Conservation (phyloP, 208 protist genomes). For the Trypanosoma scelopori region DNA sequence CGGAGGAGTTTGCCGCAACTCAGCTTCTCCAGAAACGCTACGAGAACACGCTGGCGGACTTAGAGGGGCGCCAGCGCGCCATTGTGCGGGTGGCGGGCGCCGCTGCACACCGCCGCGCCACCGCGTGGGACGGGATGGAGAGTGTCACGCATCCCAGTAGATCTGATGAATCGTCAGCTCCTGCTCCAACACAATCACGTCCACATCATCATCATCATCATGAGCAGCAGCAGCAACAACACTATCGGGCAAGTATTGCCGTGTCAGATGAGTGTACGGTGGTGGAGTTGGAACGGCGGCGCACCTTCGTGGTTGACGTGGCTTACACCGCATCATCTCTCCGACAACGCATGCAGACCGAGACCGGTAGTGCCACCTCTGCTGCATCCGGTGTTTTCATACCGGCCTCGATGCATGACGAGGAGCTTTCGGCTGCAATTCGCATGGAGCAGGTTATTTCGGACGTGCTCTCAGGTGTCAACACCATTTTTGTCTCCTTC, state of each 20-base stretch:
- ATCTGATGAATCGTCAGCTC: too few relatives aligned
- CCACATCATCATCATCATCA: too few relatives aligned
- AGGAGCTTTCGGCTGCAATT: conserved; percentile 14
- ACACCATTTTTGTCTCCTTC: conserved; percentile 28
- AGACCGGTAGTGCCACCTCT: background rate
- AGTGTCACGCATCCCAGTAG: background rate
- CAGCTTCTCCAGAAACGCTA: conserved; percentile 33
- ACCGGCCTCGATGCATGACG: background rate
- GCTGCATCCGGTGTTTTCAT: background rate
- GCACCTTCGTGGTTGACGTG: conserved; percentile 28
- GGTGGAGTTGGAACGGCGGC: conserved; percentile 19
- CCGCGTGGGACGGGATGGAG: background rate
- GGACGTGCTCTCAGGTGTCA: conserved; percentile 26
- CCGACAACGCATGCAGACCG: background rate
- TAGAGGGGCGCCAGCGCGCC: conserved; percentile 31
- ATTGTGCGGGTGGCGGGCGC: conserved; percentile 16
- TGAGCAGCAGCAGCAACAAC: too few relatives aligned
- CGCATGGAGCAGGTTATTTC: conserved; percentile 12
- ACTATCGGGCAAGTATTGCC: background rate
- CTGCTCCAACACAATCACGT: too few relatives aligned
- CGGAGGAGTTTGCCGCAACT: conserved; percentile 25
- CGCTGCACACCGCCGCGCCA: background rate
- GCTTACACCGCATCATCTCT: conserved; percentile 12
- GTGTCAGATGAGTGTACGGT: conserved; percentile 31
- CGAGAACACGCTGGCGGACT: conserved; percentile 32